These are phyloP conservation scores for Acanthochlamys bracteata DNA, from an alignment of 106 monocot genomes.

Conservation along the genomic window DNA sequence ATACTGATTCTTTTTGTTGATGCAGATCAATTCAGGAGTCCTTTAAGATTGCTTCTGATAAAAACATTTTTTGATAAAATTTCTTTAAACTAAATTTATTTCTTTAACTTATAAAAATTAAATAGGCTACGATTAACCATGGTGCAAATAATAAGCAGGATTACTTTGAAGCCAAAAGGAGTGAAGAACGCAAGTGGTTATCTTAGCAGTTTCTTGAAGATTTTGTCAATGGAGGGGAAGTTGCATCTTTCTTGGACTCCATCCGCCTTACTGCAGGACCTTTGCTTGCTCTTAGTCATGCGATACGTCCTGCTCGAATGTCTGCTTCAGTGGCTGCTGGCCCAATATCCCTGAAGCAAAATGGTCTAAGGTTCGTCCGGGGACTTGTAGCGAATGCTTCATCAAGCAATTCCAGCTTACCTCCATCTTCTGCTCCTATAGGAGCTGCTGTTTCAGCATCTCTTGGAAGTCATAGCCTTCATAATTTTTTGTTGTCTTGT, in stretches of 20 bases:
- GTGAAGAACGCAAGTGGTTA: too few relatives aligned
- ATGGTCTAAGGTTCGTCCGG: slow-evolving; percentile 32
- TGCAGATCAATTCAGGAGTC: too few relatives aligned
- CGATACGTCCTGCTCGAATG: slow-evolving; percentile 93
- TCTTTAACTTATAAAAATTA: too few relatives aligned
- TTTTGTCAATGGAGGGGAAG: slow-evolving; percentile 93
- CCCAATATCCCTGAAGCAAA: slow-evolving; percentile 43
- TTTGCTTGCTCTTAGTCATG: slow-evolving; percentile 81
- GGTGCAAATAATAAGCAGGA: too few relatives aligned
- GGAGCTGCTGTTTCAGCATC: slow-evolving; percentile 21
- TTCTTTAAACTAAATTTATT: too few relatives aligned
- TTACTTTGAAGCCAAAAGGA: too few relatives aligned
- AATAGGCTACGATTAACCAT: too few relatives aligned
- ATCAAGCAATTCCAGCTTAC: slow-evolving; percentile 29
- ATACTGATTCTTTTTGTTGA: too few relatives aligned
- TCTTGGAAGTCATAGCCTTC: slow-evolving; percentile 47
- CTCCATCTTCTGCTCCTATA: slow-evolving; percentile 26
- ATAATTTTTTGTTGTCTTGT: slow-evolving; percentile 51
- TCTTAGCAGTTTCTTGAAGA: slow-evolving; percentile 88
- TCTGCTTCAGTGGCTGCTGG: slow-evolving; percentile 62
- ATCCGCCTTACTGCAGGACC: slow-evolving; percentile 96
- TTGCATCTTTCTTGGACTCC: slow-evolving; percentile 94
- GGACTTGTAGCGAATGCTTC: slow-evolving; percentile 39
- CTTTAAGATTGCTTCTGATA: too few relatives aligned
- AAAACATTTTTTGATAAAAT: too few relatives aligned